Evolutionary conservation across 2,329 filamentous ascomycete genomes (phyloP).

Genomic region (Scortechinia acanthostroma): DNA sequence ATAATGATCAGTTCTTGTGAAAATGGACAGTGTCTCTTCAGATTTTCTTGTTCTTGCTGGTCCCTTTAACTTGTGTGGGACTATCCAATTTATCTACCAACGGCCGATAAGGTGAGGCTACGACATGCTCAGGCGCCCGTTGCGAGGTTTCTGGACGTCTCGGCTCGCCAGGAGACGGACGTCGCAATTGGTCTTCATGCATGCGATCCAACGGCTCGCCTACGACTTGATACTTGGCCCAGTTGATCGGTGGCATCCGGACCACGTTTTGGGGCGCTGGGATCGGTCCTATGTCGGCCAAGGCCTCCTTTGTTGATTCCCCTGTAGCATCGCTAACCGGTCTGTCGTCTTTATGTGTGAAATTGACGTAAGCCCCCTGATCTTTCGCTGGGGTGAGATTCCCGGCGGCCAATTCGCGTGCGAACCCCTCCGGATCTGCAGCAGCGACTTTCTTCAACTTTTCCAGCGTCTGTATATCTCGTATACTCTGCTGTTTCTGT

Average conservation of each 20-base stretch:
- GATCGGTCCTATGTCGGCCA: background rate
- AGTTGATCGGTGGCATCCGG: constrained; percentile 2
- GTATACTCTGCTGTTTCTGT: constrained; percentile 1
- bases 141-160: background rate
- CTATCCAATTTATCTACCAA: background rate
- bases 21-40: too few species aligned
- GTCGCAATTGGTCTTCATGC: background rate
- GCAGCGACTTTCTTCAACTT: background rate
- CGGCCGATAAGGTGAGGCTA: background rate
- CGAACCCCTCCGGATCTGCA: background rate
- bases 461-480: background rate
- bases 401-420: background rate
- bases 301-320: background rate
- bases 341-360: background rate
- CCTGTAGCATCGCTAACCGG: background rate
- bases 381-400: background rate
- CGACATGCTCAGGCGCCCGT: background rate
- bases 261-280: background rate
- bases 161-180: background rate
- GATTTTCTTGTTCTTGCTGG: background rate
- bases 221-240: background rate
- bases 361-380: background rate
- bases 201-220: background rate
- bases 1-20: too few species aligned
- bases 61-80: background rate